A percentile compares a stretch with the other conserved stretches of the same genome.
Conservation (phyloP, 768 basidiomycete species). For the Sistotremastrum suecicum region DNA sequence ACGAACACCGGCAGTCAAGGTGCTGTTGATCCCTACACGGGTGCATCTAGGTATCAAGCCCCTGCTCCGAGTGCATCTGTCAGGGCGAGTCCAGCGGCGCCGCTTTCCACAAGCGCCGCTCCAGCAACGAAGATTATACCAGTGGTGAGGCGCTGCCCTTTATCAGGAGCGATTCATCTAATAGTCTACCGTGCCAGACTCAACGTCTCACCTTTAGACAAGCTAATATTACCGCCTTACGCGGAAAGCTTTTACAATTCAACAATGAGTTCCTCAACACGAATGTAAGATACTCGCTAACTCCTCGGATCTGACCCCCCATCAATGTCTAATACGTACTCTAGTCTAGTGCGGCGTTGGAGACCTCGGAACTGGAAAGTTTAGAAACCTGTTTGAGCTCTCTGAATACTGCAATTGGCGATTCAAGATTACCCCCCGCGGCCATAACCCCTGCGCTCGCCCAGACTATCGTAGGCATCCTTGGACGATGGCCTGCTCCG, state of each 20-base stretch:
- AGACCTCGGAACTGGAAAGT: slow-evolving; percentile 55
- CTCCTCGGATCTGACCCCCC: neutral
- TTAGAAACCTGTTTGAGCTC: slow-evolving; percentile 8
- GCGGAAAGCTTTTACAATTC: slow-evolving; percentile 62
- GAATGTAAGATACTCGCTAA: slow-evolving; percentile 33
- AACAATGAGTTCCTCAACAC: slow-evolving; percentile 52
- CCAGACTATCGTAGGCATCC: slow-evolving; percentile 45
- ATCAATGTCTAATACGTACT: slow-evolving; percentile 1
- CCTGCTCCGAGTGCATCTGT: slow-evolving; percentile 16
- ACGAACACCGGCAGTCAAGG: slow-evolving; percentile 16
- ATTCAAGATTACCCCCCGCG: slow-evolving; percentile 13
- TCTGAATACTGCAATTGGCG: too few species aligned
- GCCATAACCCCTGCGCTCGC: slow-evolving; percentile 35
- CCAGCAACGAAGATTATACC: slow-evolving; percentile 16
- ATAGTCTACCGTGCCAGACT: slow-evolving; percentile 25
- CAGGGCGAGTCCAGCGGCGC: slow-evolving; percentile 9
- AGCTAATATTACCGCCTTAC: slow-evolving; percentile 68
- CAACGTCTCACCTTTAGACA: slow-evolving; percentile 71
- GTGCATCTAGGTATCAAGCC: slow-evolving; percentile 44
- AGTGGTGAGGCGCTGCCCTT: slow-evolving; percentile 14
- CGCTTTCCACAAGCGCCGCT: slow-evolving; percentile 16
- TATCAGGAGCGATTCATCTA: slow-evolving; percentile 20
- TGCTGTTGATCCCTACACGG: slow-evolving; percentile 59
- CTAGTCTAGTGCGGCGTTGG: slow-evolving; percentile 57
- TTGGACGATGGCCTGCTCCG: slow-evolving; percentile 61